Evolutionary conservation across 2,329 filamentous ascomycete genomes (phyloP), one percentile per base, ranked within the genome.

Genomic region (Penicillium paneum): DNA sequence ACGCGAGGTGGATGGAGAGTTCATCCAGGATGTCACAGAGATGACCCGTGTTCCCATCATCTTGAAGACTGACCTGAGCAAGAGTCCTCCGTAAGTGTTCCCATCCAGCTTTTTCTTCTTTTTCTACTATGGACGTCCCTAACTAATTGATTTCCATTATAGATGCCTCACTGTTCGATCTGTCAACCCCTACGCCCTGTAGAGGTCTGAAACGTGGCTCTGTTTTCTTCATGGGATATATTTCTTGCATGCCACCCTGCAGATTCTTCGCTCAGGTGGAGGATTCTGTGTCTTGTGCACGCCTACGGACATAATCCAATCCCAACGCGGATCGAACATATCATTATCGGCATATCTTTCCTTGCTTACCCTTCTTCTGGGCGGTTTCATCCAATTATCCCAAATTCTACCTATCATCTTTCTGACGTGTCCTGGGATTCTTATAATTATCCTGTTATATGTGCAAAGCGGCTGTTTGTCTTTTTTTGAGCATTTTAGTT

Each of bases 11-110:
- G 88, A 89, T 64, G 93, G 93, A 62, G 90, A 97, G 66, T 95
- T 95, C 79, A 97, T 99, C 69, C 94, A 99, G 77, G 94, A 99
- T 74, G 91, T 99, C 63, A 92, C 87, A 54, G 94, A 99, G 81
- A 97, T 99, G 92, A 93, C 91, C 40, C 84, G 93, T 64, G 89
- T 99, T 58, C 94, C 94, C n/a, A 89, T 99, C 64, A 96, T 99
- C 72, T 79, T 99, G 69, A 97, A 96, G 86, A 97, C 94, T 62
- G 94, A 99, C 78, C 83, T 99, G 68, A 90, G 83, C 78, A 99
- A 99, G 89, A 97, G 93, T 79, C 94, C 94, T 78, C 94, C 94
- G 92, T 99, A 89, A 86, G 94, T 93, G 59, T 35, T 49, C 8
- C 31, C 44, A 12, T 34, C 26, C 8, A 24, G 12, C 13, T 17